Evolutionary conservation across 2,329 filamentous ascomycete species (phyloP).

Genomic region (Colletotrichum sp.): DNA sequence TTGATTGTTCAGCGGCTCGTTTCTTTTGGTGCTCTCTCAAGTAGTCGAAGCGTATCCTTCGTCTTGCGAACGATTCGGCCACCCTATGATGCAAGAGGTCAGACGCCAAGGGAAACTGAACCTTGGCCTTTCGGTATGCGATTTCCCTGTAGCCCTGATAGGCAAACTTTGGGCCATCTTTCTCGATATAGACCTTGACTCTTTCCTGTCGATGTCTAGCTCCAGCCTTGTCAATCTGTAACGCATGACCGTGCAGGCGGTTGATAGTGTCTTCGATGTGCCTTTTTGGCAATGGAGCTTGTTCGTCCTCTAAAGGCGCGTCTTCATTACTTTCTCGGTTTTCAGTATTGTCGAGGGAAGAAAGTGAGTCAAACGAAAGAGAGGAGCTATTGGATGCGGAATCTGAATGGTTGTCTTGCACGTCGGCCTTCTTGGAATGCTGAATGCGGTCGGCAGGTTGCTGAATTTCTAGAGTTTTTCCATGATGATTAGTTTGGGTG

Average conservation of each 20-base stretch:
- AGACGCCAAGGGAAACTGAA: rapidly evolving
- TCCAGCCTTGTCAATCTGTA: rapidly evolving
- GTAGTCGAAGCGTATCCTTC: not conserved
- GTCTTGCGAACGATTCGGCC: not conserved
- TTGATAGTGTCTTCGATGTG: not conserved
- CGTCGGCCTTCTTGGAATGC: too few relatives aligned
- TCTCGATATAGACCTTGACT: not conserved
- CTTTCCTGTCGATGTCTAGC: rapidly evolving
- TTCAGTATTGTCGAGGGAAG: rapidly evolving
- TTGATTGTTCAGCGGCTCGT: rapidly evolving
- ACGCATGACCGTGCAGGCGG: not conserved
- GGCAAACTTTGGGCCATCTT: not conserved
- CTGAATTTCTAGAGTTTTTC: too few relatives aligned
- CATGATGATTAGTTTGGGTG: too few relatives aligned
- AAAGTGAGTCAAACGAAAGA: too few relatives aligned
- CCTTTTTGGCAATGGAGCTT: rapidly evolving
- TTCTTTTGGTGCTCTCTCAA: not conserved
- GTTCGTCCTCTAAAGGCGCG: rapidly evolving
- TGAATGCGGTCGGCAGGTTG: too few relatives aligned
- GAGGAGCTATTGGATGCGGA: too few relatives aligned
- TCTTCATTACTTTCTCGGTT: rapidly evolving
- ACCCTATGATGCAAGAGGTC: rapidly evolving
- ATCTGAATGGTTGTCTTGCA: too few relatives aligned
- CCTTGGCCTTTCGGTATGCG: rapidly evolving
- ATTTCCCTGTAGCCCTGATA: not conserved